Conservation (phyloP, 129 eudicot species). For the Lonicera japonica region DNA sequence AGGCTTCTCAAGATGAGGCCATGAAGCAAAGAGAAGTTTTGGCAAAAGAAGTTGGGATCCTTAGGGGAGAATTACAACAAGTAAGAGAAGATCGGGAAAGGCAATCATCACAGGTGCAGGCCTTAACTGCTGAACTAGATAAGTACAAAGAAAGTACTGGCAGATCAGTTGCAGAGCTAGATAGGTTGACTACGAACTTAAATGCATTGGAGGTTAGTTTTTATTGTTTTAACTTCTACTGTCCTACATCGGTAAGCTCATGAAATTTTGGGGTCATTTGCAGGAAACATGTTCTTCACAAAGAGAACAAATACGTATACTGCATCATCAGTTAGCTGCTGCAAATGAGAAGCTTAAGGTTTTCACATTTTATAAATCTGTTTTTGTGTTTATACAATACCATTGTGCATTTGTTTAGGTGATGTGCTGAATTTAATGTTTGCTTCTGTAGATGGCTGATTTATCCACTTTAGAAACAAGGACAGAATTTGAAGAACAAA, state of each 20-base stretch:
- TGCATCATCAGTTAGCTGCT: conserved; percentile 34
- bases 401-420: neutral
- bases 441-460: conserved; percentile 40
- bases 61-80: conserved; percentile 50
- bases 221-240: neutral
- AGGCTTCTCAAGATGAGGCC: conserved; percentile 50
- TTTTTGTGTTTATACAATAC: neutral
- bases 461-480: conserved; percentile 37
- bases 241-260: neutral
- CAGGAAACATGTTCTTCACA: conserved; percentile 46
- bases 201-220: conserved; percentile 50
- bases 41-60: conserved; percentile 33
- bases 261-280: neutral
- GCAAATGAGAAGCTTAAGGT: conserved; percentile 50
- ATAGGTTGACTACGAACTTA: conserved; percentile 20
- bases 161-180: conserved; percentile 26
- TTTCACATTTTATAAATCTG: too few species aligned
- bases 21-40: conserved; percentile 44
- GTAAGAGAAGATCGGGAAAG: conserved; percentile 52
- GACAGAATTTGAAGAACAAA: conserved; percentile 38
- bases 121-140: conserved; percentile 28
- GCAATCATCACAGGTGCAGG: conserved; percentile 34
- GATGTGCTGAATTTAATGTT: neutral
- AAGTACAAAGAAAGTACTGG: conserved; percentile 37
- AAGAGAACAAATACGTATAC: conserved; percentile 24